A percentile compares a stretch with the other conserved stretches of the same genome.
These are phyloP conservation scores for Solanum virginianum DNA, from an alignment of 257 asterid species.

Conservation along the genomic window DNA sequence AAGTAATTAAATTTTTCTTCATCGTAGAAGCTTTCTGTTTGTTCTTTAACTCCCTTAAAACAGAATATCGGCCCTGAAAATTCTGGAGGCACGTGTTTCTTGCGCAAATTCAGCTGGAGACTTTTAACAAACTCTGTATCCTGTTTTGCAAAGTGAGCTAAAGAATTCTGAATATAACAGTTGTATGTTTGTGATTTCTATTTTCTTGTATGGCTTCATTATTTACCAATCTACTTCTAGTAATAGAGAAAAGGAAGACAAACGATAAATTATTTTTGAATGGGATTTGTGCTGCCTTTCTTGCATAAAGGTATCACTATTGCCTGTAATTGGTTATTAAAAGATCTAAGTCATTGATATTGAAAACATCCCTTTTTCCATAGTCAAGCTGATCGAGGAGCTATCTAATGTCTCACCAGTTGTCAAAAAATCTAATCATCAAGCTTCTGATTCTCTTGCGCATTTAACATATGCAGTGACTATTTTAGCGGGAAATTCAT, in stretches of 20 bases:
- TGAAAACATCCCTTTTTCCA: background rate
- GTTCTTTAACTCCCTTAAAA: conserved; percentile 25
- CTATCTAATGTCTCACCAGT: background rate
- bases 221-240: background rate
- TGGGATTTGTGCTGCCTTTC: background rate
- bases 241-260: background rate
- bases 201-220: background rate
- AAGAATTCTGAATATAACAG: background rate
- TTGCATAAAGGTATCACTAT: background rate
- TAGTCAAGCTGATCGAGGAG: background rate
- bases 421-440: background rate
- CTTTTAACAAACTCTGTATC: conserved; percentile 14
- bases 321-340: background rate
- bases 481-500: background rate
- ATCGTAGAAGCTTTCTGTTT: background rate
- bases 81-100: conserved; percentile 23
- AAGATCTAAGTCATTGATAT: background rate
- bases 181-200: background rate
- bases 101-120: conserved; percentile 26
- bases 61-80: conserved; percentile 20
- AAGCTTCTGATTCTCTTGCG: background rate
- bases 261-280: background rate
- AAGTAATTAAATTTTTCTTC: background rate
- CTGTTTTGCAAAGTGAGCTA: conserved; percentile 12
- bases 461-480: background rate